Conservation (phyloP, 2,329 filamentous ascomycete genomes). For the Microdochium trichocladiopsis region DNA sequence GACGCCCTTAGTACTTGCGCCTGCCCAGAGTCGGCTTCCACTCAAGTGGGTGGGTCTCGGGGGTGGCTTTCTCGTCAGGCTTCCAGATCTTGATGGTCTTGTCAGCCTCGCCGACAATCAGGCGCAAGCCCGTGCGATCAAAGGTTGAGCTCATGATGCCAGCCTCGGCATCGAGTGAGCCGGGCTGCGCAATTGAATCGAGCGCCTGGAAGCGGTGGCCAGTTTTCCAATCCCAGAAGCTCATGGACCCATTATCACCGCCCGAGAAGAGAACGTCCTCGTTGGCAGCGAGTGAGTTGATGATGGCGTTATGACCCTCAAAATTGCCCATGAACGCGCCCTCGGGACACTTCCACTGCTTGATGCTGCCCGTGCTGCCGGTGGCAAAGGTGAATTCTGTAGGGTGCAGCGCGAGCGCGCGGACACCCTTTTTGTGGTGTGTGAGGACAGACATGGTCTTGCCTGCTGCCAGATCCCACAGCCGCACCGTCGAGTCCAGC, state of each 20-base stretch:
- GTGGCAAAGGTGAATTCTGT: conserved; percentile 94
- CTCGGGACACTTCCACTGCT: conserved; percentile 98
- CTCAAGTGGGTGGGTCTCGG: conserved; percentile 82
- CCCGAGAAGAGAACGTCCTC: conserved; percentile 93
- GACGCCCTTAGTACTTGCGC: conserved; percentile 68
- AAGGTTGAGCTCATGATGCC: conserved; percentile 94
- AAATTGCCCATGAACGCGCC: conserved; percentile 99
- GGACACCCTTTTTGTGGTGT: conserved; percentile 96
- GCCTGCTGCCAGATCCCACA: conserved; percentile 94
- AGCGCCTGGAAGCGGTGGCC: conserved; percentile 85
- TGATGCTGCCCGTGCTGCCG: conserved; percentile 87
- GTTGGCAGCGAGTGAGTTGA: conserved; percentile 90
- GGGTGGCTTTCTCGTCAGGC: conserved; percentile 82
- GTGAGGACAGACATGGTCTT: conserved; percentile 95
- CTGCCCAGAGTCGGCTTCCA: conserved; percentile 81
- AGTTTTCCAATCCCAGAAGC: conserved; percentile 99
- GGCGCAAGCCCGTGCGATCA: conserved; percentile 76
- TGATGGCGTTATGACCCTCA: conserved; percentile 90
- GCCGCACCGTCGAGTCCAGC: conserved; percentile 79
- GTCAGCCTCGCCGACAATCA: conserved; percentile 93
- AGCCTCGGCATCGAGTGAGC: conserved; percentile 86
- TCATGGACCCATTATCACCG: conserved; percentile 91
- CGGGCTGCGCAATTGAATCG: conserved; percentile 89
- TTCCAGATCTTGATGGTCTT: conserved; percentile 99
- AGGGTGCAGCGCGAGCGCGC: conserved; percentile 77